phyloP scores from a whole-genome alignment of 2,329 filamentous ascomycete genomes.

The Sporothrix brunneoviolacea region DNA sequence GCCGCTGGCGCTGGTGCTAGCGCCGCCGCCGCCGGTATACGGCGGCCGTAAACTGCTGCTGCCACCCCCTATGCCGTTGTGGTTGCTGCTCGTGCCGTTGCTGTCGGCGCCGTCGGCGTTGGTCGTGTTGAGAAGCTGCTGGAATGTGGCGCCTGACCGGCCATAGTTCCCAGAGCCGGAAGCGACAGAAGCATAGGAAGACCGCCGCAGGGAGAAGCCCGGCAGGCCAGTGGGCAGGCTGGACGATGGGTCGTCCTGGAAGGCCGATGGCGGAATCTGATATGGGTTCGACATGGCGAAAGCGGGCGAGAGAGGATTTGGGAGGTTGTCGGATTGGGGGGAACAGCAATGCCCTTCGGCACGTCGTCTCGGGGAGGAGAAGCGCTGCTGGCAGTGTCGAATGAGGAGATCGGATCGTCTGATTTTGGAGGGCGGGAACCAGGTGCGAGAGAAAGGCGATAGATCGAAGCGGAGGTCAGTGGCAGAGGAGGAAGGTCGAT shows the following conservation, averaged over 20 bases:
- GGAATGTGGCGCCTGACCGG: constrained; percentile 37
- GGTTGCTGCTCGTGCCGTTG: constrained; percentile 19
- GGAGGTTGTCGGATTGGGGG: not conserved
- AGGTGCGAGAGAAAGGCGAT: too few relatives aligned
- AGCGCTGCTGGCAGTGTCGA: too few relatives aligned
- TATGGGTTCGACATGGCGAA: constrained; percentile 37
- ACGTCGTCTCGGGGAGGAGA: not conserved
- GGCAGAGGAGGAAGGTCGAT: too few relatives aligned
- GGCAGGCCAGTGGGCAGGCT: constrained; percentile 21
- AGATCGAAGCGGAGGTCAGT: too few relatives aligned
- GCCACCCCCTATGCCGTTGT: constrained; percentile 18
- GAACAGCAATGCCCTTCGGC: constrained; percentile 3
- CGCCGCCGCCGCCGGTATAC: constrained; percentile 1
- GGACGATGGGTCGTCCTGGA: constrained; percentile 27
- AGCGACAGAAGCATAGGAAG: constrained; percentile 38
- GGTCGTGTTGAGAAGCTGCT: constrained; percentile 41
- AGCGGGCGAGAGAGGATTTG: too few relatives aligned
- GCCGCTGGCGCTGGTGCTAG: not conserved
- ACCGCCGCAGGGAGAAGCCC: constrained; percentile 29
- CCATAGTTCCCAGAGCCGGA: constrained; percentile 32
- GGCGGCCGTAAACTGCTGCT: constrained; percentile 3
- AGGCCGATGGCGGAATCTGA: constrained; percentile 29
- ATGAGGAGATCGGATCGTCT: too few relatives aligned
- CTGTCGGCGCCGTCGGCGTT: constrained; percentile 8
- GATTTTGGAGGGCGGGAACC: too few relatives aligned